Percentiles rank a stretch among this genome's conserved stretches.
These are phyloP conservation scores for Cardamine chenopodiifolia DNA, from an alignment of 345 rosid genomes.

Conservation along the genomic window DNA sequence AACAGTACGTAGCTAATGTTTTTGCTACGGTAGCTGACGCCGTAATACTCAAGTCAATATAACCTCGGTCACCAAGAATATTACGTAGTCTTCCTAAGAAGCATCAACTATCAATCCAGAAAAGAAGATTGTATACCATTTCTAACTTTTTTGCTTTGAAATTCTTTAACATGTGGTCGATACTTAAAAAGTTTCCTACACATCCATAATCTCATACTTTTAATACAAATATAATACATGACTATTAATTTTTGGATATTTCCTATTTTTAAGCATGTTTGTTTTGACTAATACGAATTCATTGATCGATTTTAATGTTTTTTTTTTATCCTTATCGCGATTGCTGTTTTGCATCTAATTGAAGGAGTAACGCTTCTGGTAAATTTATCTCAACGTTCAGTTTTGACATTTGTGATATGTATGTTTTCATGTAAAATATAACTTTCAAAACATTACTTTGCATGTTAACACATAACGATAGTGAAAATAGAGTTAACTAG, in stretches of 20 bases:
- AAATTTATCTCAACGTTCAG: neutral
- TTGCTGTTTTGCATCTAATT: constrained; percentile 1
- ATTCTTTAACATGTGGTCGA: too few relatives aligned
- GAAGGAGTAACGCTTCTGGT: neutral
- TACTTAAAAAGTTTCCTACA: too few relatives aligned
- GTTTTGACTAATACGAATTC: neutral
- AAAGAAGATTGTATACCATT: too few relatives aligned
- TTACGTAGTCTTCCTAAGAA: too few relatives aligned
- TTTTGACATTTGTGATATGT: constrained; percentile 6
- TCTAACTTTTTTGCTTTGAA: too few relatives aligned
- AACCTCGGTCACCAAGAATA: too few relatives aligned
- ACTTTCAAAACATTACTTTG: neutral
- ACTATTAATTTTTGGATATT: neutral
- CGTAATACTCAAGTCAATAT: too few relatives aligned
- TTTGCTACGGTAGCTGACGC: too few relatives aligned
- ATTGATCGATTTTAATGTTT: neutral
- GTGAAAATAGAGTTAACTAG: neutral
- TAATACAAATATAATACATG: neutral
- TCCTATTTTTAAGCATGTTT: constrained; percentile 14
- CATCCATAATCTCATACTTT: too few relatives aligned
- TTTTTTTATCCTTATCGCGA: neutral
- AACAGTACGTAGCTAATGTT: too few relatives aligned
- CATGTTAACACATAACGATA: neutral
- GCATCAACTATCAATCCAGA: too few relatives aligned
- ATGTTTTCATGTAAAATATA: neutral